Conservation (phyloP, 148 eudicot genomes). For the Amaranthus cruentus region DNA sequence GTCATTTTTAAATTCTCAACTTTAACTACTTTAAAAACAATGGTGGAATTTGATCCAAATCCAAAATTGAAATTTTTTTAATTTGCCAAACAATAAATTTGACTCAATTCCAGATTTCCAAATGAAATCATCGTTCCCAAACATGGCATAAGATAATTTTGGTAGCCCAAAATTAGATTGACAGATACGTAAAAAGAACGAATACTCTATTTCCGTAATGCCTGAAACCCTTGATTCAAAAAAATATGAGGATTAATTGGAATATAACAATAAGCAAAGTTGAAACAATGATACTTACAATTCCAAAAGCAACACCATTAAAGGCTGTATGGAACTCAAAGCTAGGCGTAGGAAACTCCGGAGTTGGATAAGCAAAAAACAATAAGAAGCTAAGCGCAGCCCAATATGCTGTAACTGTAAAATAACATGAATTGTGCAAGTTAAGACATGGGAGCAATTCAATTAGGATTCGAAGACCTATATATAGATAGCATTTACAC, state of each 20-base stretch:
- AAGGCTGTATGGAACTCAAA: slow-evolving; percentile 91
- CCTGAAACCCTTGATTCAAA: neutral
- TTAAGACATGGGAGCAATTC: slow-evolving; percentile 4
- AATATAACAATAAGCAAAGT: neutral
- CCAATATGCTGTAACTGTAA: slow-evolving; percentile 89
- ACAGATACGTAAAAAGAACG: too few relatives aligned
- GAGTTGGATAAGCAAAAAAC: slow-evolving; percentile 93
- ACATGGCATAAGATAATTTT: too few relatives aligned
- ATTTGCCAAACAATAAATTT: too few relatives aligned
- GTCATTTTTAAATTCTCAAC: too few relatives aligned
- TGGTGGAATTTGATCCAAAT: too few relatives aligned
- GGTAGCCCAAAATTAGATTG: too few relatives aligned
- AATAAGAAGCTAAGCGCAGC: slow-evolving; percentile 81
- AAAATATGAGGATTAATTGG: neutral
- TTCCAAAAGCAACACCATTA: slow-evolving; percentile 90
- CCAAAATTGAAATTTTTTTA: too few relatives aligned
- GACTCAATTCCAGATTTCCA: too few relatives aligned
- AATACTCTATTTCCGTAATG: too few relatives aligned
- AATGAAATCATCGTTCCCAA: too few relatives aligned
- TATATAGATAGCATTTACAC: neutral
- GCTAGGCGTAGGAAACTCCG: slow-evolving; percentile 92
- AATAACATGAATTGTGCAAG: slow-evolving; percentile 3
- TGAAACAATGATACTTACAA: slow-evolving; percentile 48
- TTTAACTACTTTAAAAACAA: too few relatives aligned
- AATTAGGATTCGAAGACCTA: neutral